phyloP scores from a whole-genome alignment of 176 grass and related monocot genomes.

The Puccinellia tenuiflora region DNA sequence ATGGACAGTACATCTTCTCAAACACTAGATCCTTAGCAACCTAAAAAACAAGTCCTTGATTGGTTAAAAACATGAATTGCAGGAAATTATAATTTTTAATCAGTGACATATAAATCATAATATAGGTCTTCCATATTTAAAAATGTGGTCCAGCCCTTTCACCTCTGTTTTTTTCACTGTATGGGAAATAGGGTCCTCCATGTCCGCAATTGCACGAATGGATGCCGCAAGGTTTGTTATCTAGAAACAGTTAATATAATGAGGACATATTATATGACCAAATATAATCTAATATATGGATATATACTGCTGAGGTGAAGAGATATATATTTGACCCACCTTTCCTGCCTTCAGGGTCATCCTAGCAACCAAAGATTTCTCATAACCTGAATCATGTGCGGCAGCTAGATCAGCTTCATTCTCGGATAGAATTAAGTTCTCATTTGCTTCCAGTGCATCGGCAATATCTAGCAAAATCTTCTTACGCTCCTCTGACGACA shows the following conservation, averaged over 20 bases:
- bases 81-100: background rate
- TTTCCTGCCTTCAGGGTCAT: constrained; percentile 90
- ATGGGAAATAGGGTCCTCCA: constrained; percentile 87
- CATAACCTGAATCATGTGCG: constrained; percentile 64
- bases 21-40: constrained; percentile 83
- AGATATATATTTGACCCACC: constrained; percentile 24
- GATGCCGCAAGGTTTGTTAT: constrained; percentile 80
- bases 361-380: constrained; percentile 82
- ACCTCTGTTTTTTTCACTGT: constrained; percentile 96
- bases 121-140: background rate
- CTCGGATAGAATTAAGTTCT: constrained; percentile 63
- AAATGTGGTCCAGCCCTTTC: background rate
- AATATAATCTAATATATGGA: background rate
- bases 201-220: constrained; percentile 77
- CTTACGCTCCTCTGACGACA: constrained; percentile 84
- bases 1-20: constrained; percentile 80
- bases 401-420: constrained; percentile 72
- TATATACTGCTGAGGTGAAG: background rate
- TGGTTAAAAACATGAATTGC: background rate
- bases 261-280: background rate
- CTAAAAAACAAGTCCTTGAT: constrained; percentile 27
- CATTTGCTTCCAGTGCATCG: constrained; percentile 83
- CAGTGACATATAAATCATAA: background rate
- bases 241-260: constrained; percentile 34
- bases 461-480: constrained; percentile 94